These are phyloP conservation scores for Sporothrix brasiliensis DNA, from an alignment of 2,329 filamentous ascomycete species.

Conservation along the genomic window DNA sequence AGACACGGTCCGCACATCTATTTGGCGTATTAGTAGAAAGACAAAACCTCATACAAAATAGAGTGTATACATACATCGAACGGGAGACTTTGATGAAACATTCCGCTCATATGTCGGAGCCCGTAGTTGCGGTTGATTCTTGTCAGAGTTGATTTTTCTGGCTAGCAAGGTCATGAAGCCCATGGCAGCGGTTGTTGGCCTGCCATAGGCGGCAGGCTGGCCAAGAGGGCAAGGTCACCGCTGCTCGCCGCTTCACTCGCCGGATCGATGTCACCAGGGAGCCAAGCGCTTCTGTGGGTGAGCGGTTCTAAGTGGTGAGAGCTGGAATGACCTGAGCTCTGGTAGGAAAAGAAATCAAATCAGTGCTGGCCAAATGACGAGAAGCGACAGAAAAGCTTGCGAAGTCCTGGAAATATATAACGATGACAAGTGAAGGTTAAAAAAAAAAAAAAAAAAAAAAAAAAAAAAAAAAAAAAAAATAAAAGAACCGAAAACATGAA, in stretches of 20 bases:
- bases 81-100: constrained; percentile 34
- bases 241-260: not conserved
- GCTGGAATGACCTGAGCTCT: not conserved
- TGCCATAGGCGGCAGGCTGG: constrained; percentile 35
- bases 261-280: not conserved
- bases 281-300: not conserved
- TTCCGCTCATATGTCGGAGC: constrained; percentile 38
- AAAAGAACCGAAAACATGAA: not conserved
- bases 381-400: not conserved
- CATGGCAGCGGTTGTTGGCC: constrained; percentile 37
- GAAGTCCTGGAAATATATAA: not conserved
- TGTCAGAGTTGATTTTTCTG: constrained; percentile 37
- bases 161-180: constrained; percentile 43
- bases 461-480: not conserved
- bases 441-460: not conserved
- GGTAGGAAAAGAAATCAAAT: not conserved
- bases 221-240: not conserved
- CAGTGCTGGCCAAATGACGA: not conserved
- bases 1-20: constrained; percentile 29
- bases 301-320: not conserved
- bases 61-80: constrained; percentile 36
- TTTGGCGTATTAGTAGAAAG: not conserved
- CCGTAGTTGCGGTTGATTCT: constrained; percentile 33
- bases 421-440: not conserved
- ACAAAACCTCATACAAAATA: not conserved